Conservation (phyloP, 1,284 basidiomycete genomes). For the Apiotrichum veenhuisii region DNA sequence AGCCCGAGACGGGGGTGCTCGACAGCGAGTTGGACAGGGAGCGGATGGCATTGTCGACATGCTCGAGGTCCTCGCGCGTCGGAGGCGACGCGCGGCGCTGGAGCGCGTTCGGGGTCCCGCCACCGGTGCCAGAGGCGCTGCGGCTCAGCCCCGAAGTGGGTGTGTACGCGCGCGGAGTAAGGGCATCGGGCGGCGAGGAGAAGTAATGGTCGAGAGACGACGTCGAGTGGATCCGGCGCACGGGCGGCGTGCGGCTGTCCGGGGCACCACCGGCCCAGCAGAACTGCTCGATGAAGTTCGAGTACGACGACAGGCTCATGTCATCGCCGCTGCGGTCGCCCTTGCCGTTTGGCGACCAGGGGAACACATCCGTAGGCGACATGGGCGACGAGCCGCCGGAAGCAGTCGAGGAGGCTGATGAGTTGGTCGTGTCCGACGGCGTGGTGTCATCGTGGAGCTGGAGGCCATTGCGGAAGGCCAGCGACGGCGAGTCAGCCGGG, state of each 20-base stretch:
- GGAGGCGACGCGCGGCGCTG: slow-evolving; percentile 12
- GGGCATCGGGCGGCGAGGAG: slow-evolving; percentile 16
- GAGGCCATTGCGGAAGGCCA: neutral
- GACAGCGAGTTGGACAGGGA: slow-evolving; percentile 14
- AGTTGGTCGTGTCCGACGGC: slow-evolving; percentile 20
- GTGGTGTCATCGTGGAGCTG: neutral
- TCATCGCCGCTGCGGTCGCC: slow-evolving; percentile 22
- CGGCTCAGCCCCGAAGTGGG: slow-evolving; percentile 11
- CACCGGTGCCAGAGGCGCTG: slow-evolving; percentile 4
- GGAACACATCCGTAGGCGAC: slow-evolving; percentile 36
- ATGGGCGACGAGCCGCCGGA: slow-evolving; percentile 16
- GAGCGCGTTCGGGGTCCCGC: neutral
- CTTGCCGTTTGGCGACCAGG: slow-evolving; percentile 27
- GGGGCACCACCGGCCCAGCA: slow-evolving; percentile 17
- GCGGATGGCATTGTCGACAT: slow-evolving; percentile 23
- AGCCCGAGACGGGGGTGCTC: slow-evolving; percentile 16
- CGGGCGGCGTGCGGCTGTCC: neutral
- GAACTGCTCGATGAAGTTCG: slow-evolving; percentile 48
- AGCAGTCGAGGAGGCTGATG: slow-evolving; percentile 25
- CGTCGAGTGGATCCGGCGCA: slow-evolving; percentile 22
- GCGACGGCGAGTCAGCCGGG: slow-evolving; percentile 17
- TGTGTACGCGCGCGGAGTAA: slow-evolving; percentile 18
- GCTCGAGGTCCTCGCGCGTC: slow-evolving; percentile 21
- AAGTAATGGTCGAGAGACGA: slow-evolving; percentile 43
- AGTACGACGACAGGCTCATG: slow-evolving; percentile 37